Evolutionary conservation across 2,329 filamentous ascomycete species (phyloP), one percentile per base, ranked within the genome.

Genomic region (Fusarium penzigii): DNA sequence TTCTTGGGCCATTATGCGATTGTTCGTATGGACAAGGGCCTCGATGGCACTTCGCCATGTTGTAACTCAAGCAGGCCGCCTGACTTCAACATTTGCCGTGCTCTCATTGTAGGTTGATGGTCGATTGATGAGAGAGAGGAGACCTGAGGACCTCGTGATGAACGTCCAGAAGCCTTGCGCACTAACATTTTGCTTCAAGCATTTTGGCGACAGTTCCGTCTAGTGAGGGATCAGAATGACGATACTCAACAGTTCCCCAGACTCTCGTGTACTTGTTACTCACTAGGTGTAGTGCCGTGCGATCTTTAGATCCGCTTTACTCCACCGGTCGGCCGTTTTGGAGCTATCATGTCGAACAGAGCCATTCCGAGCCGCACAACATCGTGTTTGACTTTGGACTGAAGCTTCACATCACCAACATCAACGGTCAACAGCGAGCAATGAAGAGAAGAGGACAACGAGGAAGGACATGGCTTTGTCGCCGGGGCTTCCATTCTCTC

Each of bases 401-500:
- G 40, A 20, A 46, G 49, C 48, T 46, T 39, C 44, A 52, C 45
- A 38, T 51, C 41, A 45, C 29, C 42, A 44, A 53, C 32, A 39
- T 58, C 17, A 43, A 42, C 16, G 7, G 11, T 32, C 7, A 32
- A 11, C 29, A 6, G 11, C 29, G 32, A 36, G 10, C 32, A 36
- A 14, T 14, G 32, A 36, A 14, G 32, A 14, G 13, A 14, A 36
- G 13, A 14, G 32, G 32, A 14, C 13, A 36, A 44, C 11, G 36
- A 49, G 48, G 49, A 54, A 46, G 39, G 40, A 49, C 58, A 48
- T 50, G 39, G 40, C 49, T 57, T n/a, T 36, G 51, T 51, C 51
- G 55, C 51, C 53, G 54, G 51, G 55, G 63, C 63, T 61, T 61
- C 64, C 62, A 25, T 25, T 66, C 56, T 58, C 51, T 51, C 59